Evolutionary conservation across 2,329 filamentous ascomycete species (phyloP), one percentile per base, ranked within the genome.

Genomic region (Neofusicoccum cordaticola): DNA sequence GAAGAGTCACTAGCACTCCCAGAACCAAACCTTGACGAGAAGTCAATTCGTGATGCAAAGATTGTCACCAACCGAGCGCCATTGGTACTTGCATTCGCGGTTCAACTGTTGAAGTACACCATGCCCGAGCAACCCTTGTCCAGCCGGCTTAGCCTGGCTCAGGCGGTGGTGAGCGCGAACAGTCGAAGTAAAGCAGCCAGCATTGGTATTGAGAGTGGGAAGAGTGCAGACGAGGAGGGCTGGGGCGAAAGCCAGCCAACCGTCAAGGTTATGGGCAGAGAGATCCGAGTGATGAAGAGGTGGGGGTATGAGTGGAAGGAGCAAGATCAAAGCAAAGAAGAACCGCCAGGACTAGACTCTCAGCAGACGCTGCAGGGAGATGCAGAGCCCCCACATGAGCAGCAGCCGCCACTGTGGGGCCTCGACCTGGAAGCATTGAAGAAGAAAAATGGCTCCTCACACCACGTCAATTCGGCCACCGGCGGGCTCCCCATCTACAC

Each of bases 81-180:
- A 1, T 79, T 96, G 1, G 87, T 96, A 1, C 82, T 96, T 4
- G 92, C 92, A 0, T 96, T 96, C 75, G 88, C 90, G 0, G 85
- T 92, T 13, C 85, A 87, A 66, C 74, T 94, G 56, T 74, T 96
- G 52, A 88, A 90, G 51, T 88, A 90, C 72, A 96, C 91, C 0
- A 94, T 93, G 89, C 90, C 92, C 0, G 88, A 91, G 69, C 93
- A 97, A 73, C 92, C 92, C 2, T 82, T 89, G 2, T 95, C 91
- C n/a, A 94, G 91, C 73, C 84, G 91, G 52, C 79, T 96, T 19
- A 96, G 92, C 72, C 80, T 97, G 19, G 91, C 89, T 0, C 92
- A 96, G 75, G 92, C 91, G 0, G 88, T 95, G 1, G 90, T 96
- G 15, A 93, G 91, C 73, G 87, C 88, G 34, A 95, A 94, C 72